A percentile compares a stretch with the other conserved stretches of the same genome.
These are phyloP conservation scores for Zea mays DNA, from an alignment of 176 grass and related monocot genomes.

Conservation along the genomic window Zm-B73-REFERENCE-NAM-5.0 NC_050103.1:128196501-128197000, in stretches of 20 bases:
- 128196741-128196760: constrained; percentile 77
- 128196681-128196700: constrained; percentile 23
- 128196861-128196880: constrained; percentile 62
- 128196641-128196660: neutral
- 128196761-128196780: constrained; percentile 47
- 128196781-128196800: constrained; percentile 47
- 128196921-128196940: neutral
- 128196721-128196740: constrained; percentile 22
- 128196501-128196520: neutral
- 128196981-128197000: constrained; percentile 18
- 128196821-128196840: constrained; percentile 73
- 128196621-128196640: neutral
- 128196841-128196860: constrained; percentile 80
- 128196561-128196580: neutral
- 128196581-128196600: constrained; percentile 1
- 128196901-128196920: constrained; percentile 56
- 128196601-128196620: neutral
- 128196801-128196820: constrained; percentile 31
- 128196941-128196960: constrained; percentile 18
- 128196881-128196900: constrained; percentile 61
- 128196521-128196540: neutral
- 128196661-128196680: neutral
- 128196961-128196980: constrained; percentile 43
- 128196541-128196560: constrained; percentile 18
- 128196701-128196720: neutral